phyloP scores from a whole-genome alignment of 371 early-diverging fungal species.

The Funneliformis caledonium region DNA sequence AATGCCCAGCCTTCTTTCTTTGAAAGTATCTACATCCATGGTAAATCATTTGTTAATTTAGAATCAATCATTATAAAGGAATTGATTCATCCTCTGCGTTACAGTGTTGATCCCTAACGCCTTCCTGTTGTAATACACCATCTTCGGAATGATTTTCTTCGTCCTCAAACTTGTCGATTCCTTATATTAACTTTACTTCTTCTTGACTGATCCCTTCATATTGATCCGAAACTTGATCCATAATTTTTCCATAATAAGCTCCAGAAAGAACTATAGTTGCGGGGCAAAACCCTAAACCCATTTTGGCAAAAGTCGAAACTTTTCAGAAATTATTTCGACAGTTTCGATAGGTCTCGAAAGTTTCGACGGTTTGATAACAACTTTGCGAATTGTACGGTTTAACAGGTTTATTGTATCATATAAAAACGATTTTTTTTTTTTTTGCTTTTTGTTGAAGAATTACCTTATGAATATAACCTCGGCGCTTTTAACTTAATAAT shows the following conservation, averaged over 20 bases:
- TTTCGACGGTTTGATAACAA: too few relatives aligned
- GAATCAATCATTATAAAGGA: background rate
- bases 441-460: too few relatives aligned
- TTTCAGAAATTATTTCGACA: too few relatives aligned
- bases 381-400: too few relatives aligned
- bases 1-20: conserved; percentile 6
- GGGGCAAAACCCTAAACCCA: too few relatives aligned
- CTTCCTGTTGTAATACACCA: background rate
- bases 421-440: too few relatives aligned
- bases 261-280: conserved; percentile 33
- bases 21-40: conserved; percentile 15
- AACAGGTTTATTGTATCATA: too few relatives aligned
- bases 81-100: background rate
- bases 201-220: conserved; percentile 43
- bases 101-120: background rate
- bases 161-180: conserved; percentile 18
- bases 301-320: too few relatives aligned
- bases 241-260: conserved; percentile 43
- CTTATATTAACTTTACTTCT: conserved; percentile 42
- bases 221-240: conserved; percentile 39
- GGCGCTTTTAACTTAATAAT: too few relatives aligned
- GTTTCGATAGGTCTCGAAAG: too few relatives aligned
- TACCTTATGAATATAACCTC: too few relatives aligned
- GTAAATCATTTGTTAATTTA: background rate
- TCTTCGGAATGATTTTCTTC: conserved; percentile 20